Evolutionary conservation across 257 asterid genomes (phyloP).

Genomic region (Fraxinus quadrangulata): DNA sequence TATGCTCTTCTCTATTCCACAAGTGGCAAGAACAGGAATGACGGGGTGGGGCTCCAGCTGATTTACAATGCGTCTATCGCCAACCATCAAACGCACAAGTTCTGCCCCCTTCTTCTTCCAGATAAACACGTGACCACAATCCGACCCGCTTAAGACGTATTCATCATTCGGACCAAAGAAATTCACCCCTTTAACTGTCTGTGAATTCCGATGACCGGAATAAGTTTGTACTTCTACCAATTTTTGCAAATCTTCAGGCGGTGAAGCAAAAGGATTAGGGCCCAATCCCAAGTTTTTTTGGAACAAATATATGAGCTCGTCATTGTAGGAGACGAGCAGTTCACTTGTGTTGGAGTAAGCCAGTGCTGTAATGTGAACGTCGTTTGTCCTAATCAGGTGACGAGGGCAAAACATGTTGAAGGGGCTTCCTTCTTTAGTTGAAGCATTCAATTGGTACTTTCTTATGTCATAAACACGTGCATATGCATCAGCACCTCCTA

Average conservation of each 20-base stretch:
- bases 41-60: conserved; percentile 67
- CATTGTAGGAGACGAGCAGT: conserved; percentile 70
- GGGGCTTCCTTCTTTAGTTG: conserved; percentile 46
- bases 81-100: conserved; percentile 67
- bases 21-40: conserved; percentile 69
- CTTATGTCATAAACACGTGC: conserved; percentile 80
- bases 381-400: conserved; percentile 47
- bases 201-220: conserved; percentile 68
- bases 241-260: conserved; percentile 33
- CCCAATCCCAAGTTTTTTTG: conserved; percentile 68
- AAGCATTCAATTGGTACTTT: conserved; percentile 43
- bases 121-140: conserved; percentile 74
- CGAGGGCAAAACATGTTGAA: conserved; percentile 55
- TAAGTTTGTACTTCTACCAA: conserved; percentile 45
- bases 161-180: conserved; percentile 77
- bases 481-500: conserved; percentile 71
- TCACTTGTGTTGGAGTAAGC: conserved; percentile 74
- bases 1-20: conserved; percentile 66
- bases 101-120: conserved; percentile 72
- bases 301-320: conserved; percentile 72
- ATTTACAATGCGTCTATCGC: conserved; percentile 65
- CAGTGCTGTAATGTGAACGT: conserved; percentile 63
- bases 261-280: conserved; percentile 42
- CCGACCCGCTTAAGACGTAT: conserved; percentile 74
- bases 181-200: conserved; percentile 71